Conservation (phyloP, 2,329 filamentous ascomycete species). For the Colletotrichum cuscutae region DNA sequence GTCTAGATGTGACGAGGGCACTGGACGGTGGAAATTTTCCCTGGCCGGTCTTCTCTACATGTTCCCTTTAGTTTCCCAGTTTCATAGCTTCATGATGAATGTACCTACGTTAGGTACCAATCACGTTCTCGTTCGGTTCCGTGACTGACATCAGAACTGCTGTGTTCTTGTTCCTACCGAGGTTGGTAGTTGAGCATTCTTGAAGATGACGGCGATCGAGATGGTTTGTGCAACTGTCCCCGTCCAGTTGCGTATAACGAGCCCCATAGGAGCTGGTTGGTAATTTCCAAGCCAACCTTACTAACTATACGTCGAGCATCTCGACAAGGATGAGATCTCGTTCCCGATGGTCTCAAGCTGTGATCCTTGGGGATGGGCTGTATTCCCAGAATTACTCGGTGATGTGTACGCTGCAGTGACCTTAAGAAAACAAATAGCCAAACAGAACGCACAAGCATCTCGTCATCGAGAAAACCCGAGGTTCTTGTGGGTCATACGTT, state of each 20-base stretch:
- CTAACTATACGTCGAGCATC: neutral
- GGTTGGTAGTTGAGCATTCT: neutral
- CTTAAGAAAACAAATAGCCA: too few relatives aligned
- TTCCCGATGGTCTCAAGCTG: neutral
- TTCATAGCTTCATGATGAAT: slow-evolving; percentile 5
- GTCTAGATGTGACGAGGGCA: neutral
- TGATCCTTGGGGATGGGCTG: neutral
- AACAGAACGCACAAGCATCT: too few relatives aligned
- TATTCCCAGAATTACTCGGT: too few relatives aligned
- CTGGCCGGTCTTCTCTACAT: neutral
- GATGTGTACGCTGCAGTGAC: too few relatives aligned
- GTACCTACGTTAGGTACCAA: neutral
- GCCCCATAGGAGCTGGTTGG: neutral
- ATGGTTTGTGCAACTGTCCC: neutral
- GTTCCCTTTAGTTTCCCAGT: neutral
- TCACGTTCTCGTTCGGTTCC: neutral
- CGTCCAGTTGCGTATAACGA: neutral
- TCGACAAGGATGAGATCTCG: neutral
- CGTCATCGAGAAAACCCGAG: neutral
- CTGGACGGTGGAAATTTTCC: neutral
- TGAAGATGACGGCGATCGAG: neutral
- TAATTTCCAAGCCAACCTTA: neutral
- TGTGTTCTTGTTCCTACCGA: neutral
- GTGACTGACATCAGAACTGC: neutral
- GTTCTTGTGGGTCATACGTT: too few relatives aligned